A percentile compares a stretch with the other conserved stretches of the same genome.
phyloP scores from a whole-genome alignment of 345 rosid genomes.

The Syzygium aqueum region DNA sequence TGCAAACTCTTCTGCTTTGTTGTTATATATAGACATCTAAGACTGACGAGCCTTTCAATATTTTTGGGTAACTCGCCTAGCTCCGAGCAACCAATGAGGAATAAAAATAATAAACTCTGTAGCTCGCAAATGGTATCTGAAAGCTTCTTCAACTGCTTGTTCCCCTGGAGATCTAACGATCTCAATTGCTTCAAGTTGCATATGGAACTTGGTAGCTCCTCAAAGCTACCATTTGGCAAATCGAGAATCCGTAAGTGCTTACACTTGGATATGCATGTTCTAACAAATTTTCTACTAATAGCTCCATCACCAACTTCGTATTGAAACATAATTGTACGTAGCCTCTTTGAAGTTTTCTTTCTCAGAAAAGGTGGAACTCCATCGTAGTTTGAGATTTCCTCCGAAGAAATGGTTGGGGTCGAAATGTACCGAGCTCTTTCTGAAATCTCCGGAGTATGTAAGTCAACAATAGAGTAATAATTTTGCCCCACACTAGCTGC shows the following conservation, averaged over 20 bases:
- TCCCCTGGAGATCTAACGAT: rapidly evolving
- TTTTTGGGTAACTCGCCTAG: no score
- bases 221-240: background rate
- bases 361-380: background rate
- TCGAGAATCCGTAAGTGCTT: background rate
- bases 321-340: background rate
- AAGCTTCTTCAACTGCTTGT: background rate
- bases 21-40: no score
- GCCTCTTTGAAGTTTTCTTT: background rate
- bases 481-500: background rate
- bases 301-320: background rate
- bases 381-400: background rate
- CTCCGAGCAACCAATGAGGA: no score
- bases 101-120: no score
- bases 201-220: background rate
- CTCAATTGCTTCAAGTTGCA: background rate
- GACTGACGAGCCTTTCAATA: no score
- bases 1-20: no score
- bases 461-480: background rate
- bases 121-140: no score
- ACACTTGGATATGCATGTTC: background rate
- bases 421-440: background rate
- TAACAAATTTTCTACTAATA: background rate
- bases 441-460: rapidly evolving
- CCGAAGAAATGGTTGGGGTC: rapidly evolving